Base-by-base conservation (phyloP, 768 basidiomycete species). In the Hortiboletus campestris region DNA sequence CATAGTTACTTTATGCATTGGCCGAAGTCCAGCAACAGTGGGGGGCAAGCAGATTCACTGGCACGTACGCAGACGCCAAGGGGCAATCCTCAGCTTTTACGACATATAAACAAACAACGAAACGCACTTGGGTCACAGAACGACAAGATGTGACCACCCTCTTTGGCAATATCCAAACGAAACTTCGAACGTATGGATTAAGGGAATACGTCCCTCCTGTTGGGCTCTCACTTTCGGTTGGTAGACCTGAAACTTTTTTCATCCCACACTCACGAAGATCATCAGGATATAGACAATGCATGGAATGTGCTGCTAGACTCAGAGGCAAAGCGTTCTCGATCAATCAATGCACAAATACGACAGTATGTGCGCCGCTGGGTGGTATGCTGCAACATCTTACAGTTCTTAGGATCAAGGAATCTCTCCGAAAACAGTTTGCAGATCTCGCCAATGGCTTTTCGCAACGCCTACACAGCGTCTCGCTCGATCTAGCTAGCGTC, bases 151-250 rank as follows among this genome's bases (percentile, higher is more conserved):
- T 97, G 11, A 83, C 85, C 10, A 91, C 89, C 2, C 80, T 98
- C 14, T 91, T 98, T 60, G 87, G 90, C 4, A 96, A 97, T 65
- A 86, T 99, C 29, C 91, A 94, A 70, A 96, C 93, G 1, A 98
- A 98, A 72, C 75, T 98, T 53, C 83, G 80, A 71, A 98, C 95
- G 22, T 98, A 98, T 75, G 84, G 87, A 11, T 68, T 99, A 62
- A 78, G 84, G 55, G 85, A 91, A 64, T 98, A 95, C 70, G 78
- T 86, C 22, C 94, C 97, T 13, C 84, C 86, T 2, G 67, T 72
- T 4, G 94, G 91, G 3, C 73, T 94, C 19, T 74, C 84, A 22
- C 77, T 87, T 31, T 74, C 78, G 35, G 85, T 84, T 58, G 46
- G 80, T 67, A 50, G 22, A 40, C 11, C 13, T 13, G 32, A 53